Evolutionary conservation across 257 asterid genomes (phyloP).

Genomic region (Catharanthus roseus): DNA sequence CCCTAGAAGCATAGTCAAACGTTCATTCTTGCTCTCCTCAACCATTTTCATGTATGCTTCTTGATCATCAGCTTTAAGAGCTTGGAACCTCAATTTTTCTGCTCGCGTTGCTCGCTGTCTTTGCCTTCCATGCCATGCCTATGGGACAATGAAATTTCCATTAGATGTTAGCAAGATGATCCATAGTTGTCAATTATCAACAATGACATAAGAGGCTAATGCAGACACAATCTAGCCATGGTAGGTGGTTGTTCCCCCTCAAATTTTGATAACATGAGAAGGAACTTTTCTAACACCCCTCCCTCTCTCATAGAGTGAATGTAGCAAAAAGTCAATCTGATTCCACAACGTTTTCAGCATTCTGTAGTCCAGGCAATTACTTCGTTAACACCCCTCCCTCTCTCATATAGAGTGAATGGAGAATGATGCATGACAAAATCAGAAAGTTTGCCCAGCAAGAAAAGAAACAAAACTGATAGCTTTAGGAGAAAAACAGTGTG

Average conservation of each 20-base stretch:
- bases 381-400: too few relatives aligned
- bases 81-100: conserved; percentile 94
- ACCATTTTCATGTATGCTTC: conserved; percentile 99
- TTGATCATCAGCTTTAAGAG: conserved; percentile 96
- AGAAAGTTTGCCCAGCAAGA: too few relatives aligned
- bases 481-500: too few relatives aligned
- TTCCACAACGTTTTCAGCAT: background rate
- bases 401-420: too few relatives aligned
- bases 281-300: background rate
- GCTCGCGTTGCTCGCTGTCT: conserved; percentile 97
- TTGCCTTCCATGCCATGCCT: conserved; percentile 99
- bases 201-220: background rate
- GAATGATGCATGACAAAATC: too few relatives aligned
- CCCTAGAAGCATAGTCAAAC: conserved; percentile 93
- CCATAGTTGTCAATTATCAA: background rate
- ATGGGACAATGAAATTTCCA: conserved; percentile 11
- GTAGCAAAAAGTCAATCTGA: background rate
- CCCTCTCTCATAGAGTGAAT: background rate
- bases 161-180: conserved; percentile 3
- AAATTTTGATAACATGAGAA: background rate
- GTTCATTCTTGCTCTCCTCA: conserved; percentile 96
- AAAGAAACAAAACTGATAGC: too few relatives aligned
- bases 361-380: background rate
- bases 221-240: too few relatives aligned
- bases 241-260: background rate